Evolutionary conservation across 441 rosid genomes (phyloP).

Genomic region (Francoa sonchifolia): DNA sequence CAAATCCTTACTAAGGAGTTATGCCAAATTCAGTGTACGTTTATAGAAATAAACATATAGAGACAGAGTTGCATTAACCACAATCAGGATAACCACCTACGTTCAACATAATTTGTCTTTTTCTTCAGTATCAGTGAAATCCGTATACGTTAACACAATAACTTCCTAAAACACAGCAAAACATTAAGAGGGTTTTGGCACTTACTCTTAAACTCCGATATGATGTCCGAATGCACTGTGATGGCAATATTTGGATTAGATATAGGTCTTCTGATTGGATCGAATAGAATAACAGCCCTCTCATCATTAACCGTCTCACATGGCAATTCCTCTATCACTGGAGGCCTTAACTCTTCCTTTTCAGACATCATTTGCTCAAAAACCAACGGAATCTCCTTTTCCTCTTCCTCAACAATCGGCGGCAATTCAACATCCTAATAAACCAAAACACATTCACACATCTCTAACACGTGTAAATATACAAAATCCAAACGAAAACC

Average conservation of each 20-base stretch:
- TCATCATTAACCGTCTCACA: conserved; percentile 28
- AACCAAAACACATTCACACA: background rate
- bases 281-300: conserved; percentile 54
- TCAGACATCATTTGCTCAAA: conserved; percentile 2
- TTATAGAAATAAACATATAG: no score
- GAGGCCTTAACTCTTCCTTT: background rate
- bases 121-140: no score
- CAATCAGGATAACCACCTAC: no score
- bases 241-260: conserved; percentile 23
- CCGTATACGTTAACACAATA: background rate
- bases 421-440: conserved; percentile 42
- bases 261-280: conserved; percentile 18
- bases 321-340: conserved; percentile 3
- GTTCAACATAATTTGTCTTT: no score
- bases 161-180: background rate
- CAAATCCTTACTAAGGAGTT: no score
- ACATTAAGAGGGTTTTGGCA: background rate
- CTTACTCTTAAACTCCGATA: conserved; percentile 56
- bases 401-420: conserved; percentile 57
- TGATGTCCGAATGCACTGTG: conserved; percentile 27
- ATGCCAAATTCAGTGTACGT: no score
- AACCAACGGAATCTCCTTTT: conserved; percentile 9
- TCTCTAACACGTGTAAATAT: background rate
- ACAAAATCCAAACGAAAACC: background rate
- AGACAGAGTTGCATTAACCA: no score